A percentile compares a stretch with the other conserved stretches of the same genome.
Evolutionary conservation across 2,329 filamentous ascomycete species (phyloP).

Genomic region (Talaromyces marneffei): DNA sequence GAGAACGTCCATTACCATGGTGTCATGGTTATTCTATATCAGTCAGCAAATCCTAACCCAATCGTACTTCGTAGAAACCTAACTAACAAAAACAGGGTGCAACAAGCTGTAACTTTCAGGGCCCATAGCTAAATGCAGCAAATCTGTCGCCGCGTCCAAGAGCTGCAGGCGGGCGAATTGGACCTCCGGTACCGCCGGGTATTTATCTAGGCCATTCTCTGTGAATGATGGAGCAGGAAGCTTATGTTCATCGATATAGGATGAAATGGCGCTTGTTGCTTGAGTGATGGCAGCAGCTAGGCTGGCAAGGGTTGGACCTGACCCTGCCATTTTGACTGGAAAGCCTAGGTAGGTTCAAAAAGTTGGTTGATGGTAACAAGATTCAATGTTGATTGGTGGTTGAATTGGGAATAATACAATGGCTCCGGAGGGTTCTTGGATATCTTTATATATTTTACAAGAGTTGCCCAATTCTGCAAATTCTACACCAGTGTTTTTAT

Average conservation of each 20-base stretch:
- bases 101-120: neutral
- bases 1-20: neutral
- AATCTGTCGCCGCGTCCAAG: neutral
- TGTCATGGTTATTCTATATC: slow-evolving; percentile 1
- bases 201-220: neutral
- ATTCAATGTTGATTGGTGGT: neutral
- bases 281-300: slow-evolving; percentile 1
- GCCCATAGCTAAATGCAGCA: slow-evolving; percentile 1
- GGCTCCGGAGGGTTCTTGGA: neutral
- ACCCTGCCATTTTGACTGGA: neutral
- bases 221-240: neutral
- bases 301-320: neutral
- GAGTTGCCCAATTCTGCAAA: neutral
- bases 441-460: neutral
- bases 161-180: neutral
- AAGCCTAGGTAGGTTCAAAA: neutral
- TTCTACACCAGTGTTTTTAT: neutral
- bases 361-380: neutral
- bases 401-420: neutral
- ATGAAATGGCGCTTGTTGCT: neutral
- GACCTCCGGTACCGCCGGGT: neutral
- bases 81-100: neutral
- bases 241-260: neutral
- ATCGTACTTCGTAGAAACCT: neutral
- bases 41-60: neutral